Base-by-base conservation (phyloP, 139 green algal species). In the Penium margaritaceum region DNA sequence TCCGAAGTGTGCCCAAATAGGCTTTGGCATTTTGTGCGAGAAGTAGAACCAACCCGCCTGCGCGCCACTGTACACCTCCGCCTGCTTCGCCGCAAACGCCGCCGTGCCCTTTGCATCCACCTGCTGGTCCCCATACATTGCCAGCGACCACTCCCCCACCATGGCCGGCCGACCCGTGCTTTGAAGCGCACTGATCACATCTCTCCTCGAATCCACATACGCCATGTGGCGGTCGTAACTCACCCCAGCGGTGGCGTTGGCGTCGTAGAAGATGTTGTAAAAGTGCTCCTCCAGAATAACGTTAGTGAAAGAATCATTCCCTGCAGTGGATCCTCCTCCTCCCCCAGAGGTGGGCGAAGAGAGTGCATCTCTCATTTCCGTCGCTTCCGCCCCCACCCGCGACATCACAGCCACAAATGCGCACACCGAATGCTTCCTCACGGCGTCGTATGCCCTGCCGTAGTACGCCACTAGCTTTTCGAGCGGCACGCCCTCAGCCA, bases 61-160 rank as follows among this genome's bases (percentile, higher is more conserved):
- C 5, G 68, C 51, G 38, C 32, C 7, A 1, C 29, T 32, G 30
- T 76, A 76, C 3, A 38, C 53, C 21, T 36, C 68, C 27, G 70
- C 27, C 51, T 76, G 68, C 6, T 30, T 29, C n/a, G 38, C 32
- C 12, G 51, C 68, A 39, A 76, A 69, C 0, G 21, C 60, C 4
- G 38, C 27, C 29, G 54, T 51, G 33, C 63, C 33, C 1, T 27
- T 41, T 9, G 36, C 66, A 35, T 73, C 41, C 36, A 36, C 39
- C 5, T n/a, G 65, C 33, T 29, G n/a, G 21, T 73, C 5, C 51
- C 30, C 46, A 14, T 34, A 9, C 34, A 73, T n/a, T 4, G 68
- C 68, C 54, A 76, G 68, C 4, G 68, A 76, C 68, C 68, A 76
- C 51, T 76, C 68, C 27, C 68, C 68, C 27, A 76, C 68, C 68